Evolutionary conservation across 768 basidiomycete genomes (phyloP), one percentile per base, ranked within the genome.

Genomic region (Suillus fuscotomentosus): DNA sequence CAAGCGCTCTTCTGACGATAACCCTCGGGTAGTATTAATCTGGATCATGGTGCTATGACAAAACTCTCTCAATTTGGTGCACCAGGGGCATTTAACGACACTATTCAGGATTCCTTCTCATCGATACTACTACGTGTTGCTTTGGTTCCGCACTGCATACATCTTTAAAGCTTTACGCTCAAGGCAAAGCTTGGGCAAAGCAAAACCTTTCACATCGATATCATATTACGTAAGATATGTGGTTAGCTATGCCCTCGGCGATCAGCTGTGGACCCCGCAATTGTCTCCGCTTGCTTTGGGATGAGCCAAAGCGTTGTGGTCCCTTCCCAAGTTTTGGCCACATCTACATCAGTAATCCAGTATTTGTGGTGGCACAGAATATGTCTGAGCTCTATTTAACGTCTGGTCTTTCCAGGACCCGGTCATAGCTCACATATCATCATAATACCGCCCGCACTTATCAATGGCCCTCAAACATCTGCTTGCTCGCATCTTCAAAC

Each of bases 401-500:
- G 15, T 31, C 22, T 0, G 10, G 17, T 54, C 20, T 27, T 11
- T 59, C 17, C 24, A 31, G 24, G 39, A 59, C 41, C 31, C 31
- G 5, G 31, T 31, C 57, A 42, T 17, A 42, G 17, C 27, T 22
- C 22, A 41, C 15, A 41, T 7, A 24, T 20, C 24, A 41, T 11
- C 20, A 31, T 20, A 54, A 57, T 38, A 13, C 54, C 36, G 38
- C n/a, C 15, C 55, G 9, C 38, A 24, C 24, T 27, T 24, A 42
- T 20, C 24, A 53, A 59, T 59, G 57, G 27, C 17, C 9, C 24
- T 59, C 57, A 59, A 59, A 42, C 41, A 20, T 41, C 10, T 59
- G 9, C 57, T 59, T 42, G 11, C 41, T 42, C 57, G 57, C 24
- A 59, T 59, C 17, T 42, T 59, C 57, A 59, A 59, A 6, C 41